Evolutionary conservation across 441 rosid genomes (phyloP), one percentile per base, ranked within the genome.

Genomic region (Gossypium davidsonii): DNA sequence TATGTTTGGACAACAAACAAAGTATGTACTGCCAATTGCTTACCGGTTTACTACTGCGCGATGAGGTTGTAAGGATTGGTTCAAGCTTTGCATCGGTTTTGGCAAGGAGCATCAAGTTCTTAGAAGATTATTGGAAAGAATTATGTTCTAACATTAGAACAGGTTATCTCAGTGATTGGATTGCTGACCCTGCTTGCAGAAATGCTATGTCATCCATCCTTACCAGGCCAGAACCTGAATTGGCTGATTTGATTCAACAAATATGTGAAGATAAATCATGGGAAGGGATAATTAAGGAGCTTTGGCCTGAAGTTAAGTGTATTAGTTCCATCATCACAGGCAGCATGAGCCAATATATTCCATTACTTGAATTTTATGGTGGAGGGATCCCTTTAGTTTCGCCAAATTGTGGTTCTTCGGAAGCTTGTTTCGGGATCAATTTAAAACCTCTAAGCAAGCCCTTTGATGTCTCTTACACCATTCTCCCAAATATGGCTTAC

Each of bases 271-370:
- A 70, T 1, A 73, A 78, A 61, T 87, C 94, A 0, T 90, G 96
- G 93, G 91, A 90, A 71, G 94, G 93, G 88, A 89, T 91, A 76
- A 82, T 91, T 7, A 83, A 60, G 73, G 87, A 73, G 73, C 70
- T 91, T 0, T 91, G 97, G 95, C 95, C 93, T 59, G 81, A 73
- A 51, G 84, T 84, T 1, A 91, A 86, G 79, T 90, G 70, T 73
- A 80, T 90, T 76, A 92, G 87, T 67, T 88, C 87, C n/a, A 87
- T 90, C 71, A 85, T 90, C 42, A 88, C 93, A 2, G 95, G 93
- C 58, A 82, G 91, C 12, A 91, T 90, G 97, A 91, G 34, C 6
- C 34, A 28, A 28, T 28, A 28, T 4, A 28, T 28, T 28, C 34
- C 34, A 28, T 0, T 28, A 28, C 34, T 28, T 28, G 34, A 28